phyloP scores from a whole-genome alignment of 164 flowering plant genomes.

The Aristolochia contorta region DNA sequence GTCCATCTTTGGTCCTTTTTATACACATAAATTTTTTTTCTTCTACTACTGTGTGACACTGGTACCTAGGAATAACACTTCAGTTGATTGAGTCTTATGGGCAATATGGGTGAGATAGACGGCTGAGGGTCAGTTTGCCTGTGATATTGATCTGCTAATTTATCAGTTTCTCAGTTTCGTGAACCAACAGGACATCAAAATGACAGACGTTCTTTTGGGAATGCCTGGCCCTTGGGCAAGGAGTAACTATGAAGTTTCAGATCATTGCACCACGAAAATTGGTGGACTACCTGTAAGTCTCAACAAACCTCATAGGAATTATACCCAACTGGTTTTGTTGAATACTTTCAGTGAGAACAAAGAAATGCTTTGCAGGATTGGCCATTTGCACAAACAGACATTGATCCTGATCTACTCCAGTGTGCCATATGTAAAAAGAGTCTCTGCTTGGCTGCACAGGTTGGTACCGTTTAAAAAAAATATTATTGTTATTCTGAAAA shows the following conservation, averaged over 20 bases:
- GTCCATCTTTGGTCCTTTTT: no score
- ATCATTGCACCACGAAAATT: slow-evolving; percentile 74
- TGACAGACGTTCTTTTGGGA: slow-evolving; percentile 59
- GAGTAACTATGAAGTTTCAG: slow-evolving; percentile 51
- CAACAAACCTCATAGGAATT: no score
- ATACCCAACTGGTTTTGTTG: no score
- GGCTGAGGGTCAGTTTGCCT: no score
- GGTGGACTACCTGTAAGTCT: slow-evolving; percentile 64
- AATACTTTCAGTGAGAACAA: no score
- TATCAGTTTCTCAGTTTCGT: no score
- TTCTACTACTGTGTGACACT: no score
- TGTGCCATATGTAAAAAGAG: slow-evolving; percentile 48
- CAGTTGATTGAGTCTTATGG: no score
- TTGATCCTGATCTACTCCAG: slow-evolving; percentile 29
- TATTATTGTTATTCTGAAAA: neutral
- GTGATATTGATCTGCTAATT: no score
- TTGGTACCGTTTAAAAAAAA: slow-evolving; percentile 5
- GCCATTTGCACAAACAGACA: slow-evolving; percentile 29
- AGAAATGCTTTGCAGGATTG: slow-evolving; percentile 65
- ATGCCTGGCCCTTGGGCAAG: slow-evolving; percentile 92
- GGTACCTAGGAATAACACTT: no score
- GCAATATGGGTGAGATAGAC: no score
- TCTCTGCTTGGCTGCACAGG: slow-evolving; percentile 75
- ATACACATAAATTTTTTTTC: no score
- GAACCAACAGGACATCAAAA: slow-evolving; percentile 1